A percentile compares a stretch with the other conserved stretches of the same genome.
phyloP scores from a whole-genome alignment of 1,139 yeast species.

The Yamadazyma epiphylla region DNA sequence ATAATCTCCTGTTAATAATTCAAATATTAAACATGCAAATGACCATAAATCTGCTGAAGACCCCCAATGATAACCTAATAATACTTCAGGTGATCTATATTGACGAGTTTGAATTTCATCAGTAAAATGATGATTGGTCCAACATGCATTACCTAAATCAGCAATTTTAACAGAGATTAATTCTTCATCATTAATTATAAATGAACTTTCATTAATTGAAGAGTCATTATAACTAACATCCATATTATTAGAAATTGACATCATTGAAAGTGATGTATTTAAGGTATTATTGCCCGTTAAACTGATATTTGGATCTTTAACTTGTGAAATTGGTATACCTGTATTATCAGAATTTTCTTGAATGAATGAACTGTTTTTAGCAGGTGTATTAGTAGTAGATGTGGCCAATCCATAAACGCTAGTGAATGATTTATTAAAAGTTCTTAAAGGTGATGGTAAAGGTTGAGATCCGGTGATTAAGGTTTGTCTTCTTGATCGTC shows the following conservation, averaged over 20 bases:
- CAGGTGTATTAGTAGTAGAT: slow-evolving; percentile 43
- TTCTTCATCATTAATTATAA: slow-evolving; percentile 41
- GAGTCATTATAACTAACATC: slow-evolving; percentile 18
- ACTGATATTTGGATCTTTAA: slow-evolving; percentile 11
- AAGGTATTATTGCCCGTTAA: slow-evolving; percentile 12
- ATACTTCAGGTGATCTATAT: slow-evolving; percentile 45
- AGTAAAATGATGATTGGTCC: slow-evolving; percentile 48
- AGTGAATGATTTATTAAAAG: slow-evolving; percentile 37
- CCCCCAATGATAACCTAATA: slow-evolving; percentile 50
- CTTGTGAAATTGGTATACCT: slow-evolving; percentile 11
- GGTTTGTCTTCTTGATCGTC: slow-evolving; percentile 69
- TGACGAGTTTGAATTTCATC: slow-evolving; percentile 51
- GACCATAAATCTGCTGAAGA: slow-evolving; percentile 69
- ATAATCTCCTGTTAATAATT: slow-evolving; percentile 79
- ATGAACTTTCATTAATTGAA: slow-evolving; percentile 11
- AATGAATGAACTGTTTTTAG: slow-evolving; percentile 18
- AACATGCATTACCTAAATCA: slow-evolving; percentile 49
- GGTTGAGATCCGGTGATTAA: slow-evolving; percentile 86
- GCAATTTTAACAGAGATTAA: slow-evolving; percentile 47
- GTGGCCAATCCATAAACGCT: slow-evolving; percentile 36
- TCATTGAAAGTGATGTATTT: slow-evolving; percentile 39
- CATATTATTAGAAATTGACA: slow-evolving; percentile 32
- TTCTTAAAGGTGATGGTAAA: slow-evolving; percentile 69
- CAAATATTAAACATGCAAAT: slow-evolving; percentile 76
- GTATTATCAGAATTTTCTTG: slow-evolving; percentile 7